Evolutionary conservation across 768 basidiomycete genomes (phyloP), one percentile per base, ranked within the genome.

Genomic region (Tricholoma sp.): DNA sequence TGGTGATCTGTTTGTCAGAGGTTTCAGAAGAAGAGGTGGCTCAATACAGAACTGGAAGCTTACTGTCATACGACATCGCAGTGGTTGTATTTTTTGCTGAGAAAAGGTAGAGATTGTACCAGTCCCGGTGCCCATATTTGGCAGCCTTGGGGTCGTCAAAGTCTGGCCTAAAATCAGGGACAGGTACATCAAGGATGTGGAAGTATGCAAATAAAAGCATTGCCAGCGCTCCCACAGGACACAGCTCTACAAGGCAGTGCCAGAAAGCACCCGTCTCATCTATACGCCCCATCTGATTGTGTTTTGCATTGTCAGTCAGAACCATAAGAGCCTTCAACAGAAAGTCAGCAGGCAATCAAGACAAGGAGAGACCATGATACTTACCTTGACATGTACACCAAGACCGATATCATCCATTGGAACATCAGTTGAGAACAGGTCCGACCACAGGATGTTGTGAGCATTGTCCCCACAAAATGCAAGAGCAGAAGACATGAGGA

Each of bases 41-140:
- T 24, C n/a, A 15, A 36, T 4, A 6, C 12, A 18, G 36, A 18
- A 15, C 28, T 12, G 42, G 15, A 0, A 29, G 63, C 66, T 55
- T 33, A 69, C 69, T 70, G 17, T 68, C 37, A 41, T 70, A 73
- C 7, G 60, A 63, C 69, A 72, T 72, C 28, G 37, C n/a, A 0
- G 65, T 42, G 20, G 57, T 24, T 7, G 29, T 44, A 32, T 41
- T 47, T 9, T 28, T 13, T 24, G 48, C 52, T 2, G 52, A 42
- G 39, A 59, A 59, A 2, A 42, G 33, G 15, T 41, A 6, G 29
- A 59, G 56, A 4, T 36, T 37, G 53, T 68, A 72, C 68, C 70
- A 71, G 8, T 58, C 56, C 1, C 62, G 58, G 6, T 52, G 33
- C 3, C 72, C 66, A 53, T 55, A 66, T 7, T 64, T 51, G 0